Evolutionary conservation across 1,284 basidiomycete species (phyloP), one percentile per base, ranked within the genome.

Genomic region (Puccinia novopanici): DNA sequence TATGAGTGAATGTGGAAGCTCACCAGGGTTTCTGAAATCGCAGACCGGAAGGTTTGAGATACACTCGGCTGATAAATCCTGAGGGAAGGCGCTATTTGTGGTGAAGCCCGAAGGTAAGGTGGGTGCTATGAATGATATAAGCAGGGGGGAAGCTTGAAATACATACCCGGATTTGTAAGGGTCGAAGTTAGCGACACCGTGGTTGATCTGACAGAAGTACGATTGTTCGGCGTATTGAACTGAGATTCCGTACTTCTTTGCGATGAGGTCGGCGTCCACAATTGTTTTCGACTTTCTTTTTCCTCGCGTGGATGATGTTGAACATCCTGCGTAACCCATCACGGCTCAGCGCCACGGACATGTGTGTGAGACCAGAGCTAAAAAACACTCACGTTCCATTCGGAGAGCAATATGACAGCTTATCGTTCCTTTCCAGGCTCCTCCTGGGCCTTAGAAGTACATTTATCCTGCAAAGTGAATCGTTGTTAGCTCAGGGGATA

Each of bases 101-200:
- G 15, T 40, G 37, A 40, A 30, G n/a, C 45, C 6, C 17, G 8
- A 27, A 19, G 17, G 15, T 50, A 12, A 50, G 30, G 13, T 30
- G 30, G 40, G 19, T 19, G 2, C 19, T 37, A 12, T 63, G 34
- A 63, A n/a, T 13, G 37, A 40, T 17, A 37, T 3, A 17, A 68
- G n/a, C n/a, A 55, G 0, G 10, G 48, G 4, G 12, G 45, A 6
- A 3, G 2, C 15, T 30, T 45, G 30, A 17, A 34, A n/a, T 50
- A 10, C 67, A 3, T 78, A 78, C 76, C 76, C 52, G n/a, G 50
- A 57, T 71, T 78, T 78, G n/a, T 78, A 78, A 8, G 76, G 76
- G 42, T 78, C 76, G 61, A 57, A 61, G 42, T 59, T 78, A 9
- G 50, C 17, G 5, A n/a, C 30, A 13, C 55, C 54, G 27, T 71